Conservation (phyloP, 75 land plant genomes). For the Gnetum montanum region DNA sequence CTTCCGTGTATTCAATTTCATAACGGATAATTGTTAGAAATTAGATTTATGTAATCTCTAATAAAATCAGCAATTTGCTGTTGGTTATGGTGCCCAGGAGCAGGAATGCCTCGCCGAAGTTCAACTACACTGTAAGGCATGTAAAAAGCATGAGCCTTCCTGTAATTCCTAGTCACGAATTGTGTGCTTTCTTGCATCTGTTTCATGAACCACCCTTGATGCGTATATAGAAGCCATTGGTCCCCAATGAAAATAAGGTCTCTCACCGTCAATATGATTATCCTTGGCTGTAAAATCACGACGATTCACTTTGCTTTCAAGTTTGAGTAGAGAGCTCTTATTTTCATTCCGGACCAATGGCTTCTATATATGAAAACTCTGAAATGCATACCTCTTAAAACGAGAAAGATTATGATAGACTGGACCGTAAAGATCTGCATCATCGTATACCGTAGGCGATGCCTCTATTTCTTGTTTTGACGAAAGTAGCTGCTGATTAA, state of each 20-base stretch:
- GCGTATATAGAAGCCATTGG: conserved; percentile 63
- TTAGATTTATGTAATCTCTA: conserved; percentile 44
- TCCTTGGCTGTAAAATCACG: neutral
- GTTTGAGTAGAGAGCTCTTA: neutral
- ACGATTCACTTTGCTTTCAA: neutral
- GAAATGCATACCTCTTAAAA: conserved; percentile 42
- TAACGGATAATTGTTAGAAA: conserved; percentile 68
- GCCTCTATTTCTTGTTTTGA: conserved; percentile 34
- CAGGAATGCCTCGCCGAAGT: conserved; percentile 42
- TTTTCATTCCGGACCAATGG: too few relatives aligned
- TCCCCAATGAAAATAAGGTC: conserved; percentile 60
- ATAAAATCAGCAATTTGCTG: conserved; percentile 46
- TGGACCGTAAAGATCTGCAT: conserved; percentile 20
- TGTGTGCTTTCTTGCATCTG: conserved; percentile 41
- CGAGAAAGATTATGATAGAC: conserved; percentile 47
- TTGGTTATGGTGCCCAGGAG: conserved; percentile 43
- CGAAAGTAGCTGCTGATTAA: conserved; percentile 14
- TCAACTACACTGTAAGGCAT: conserved; percentile 67
- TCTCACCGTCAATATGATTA: conserved; percentile 64
- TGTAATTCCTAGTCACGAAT: conserved; percentile 45
- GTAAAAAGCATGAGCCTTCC: conserved; percentile 63
- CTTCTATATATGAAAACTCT: too few relatives aligned
- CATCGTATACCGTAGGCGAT: conserved; percentile 12
- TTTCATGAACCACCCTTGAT: conserved; percentile 86
- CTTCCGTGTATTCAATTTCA: conserved; percentile 69